phyloP scores from a whole-genome alignment of 768 basidiomycete species.

The Sistotremastrum suecicum region DNA sequence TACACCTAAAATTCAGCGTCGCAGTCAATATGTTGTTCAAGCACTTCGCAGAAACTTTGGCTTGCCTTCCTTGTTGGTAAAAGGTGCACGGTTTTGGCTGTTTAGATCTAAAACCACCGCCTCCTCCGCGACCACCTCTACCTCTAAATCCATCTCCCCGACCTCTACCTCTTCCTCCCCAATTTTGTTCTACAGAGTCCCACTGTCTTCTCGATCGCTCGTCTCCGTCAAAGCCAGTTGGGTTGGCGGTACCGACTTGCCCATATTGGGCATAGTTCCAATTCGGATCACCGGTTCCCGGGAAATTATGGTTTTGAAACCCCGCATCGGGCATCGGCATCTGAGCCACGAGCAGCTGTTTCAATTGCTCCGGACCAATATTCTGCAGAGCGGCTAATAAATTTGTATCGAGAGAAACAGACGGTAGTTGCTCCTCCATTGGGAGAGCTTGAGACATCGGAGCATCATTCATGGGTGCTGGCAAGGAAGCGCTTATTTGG shows the following conservation, averaged over 20 bases:
- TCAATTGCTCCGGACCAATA: constrained; percentile 46
- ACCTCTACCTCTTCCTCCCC: constrained; percentile 36
- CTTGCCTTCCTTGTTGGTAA: constrained; percentile 88
- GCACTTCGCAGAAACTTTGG: constrained; percentile 28
- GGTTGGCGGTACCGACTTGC: background rate
- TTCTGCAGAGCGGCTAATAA: constrained; percentile 26
- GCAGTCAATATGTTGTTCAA: constrained; percentile 22
- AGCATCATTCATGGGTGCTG: constrained; percentile 25
- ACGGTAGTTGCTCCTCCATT: constrained; percentile 27
- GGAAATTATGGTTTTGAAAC: background rate
- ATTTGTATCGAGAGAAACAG: constrained; percentile 11
- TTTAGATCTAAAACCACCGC: constrained; percentile 59
- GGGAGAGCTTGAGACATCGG: constrained; percentile 25
- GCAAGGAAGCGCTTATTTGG: constrained; percentile 31
- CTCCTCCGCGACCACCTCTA: constrained; percentile 33
- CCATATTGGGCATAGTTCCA: background rate
- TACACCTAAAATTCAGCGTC: constrained; percentile 53
- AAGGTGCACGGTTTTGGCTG: constrained; percentile 86
- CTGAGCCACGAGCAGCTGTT: constrained; percentile 27
- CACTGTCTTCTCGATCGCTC: constrained; percentile 26
- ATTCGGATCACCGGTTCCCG: background rate
- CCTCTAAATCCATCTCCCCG: constrained; percentile 46
- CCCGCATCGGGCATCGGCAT: background rate
- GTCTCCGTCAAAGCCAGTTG: background rate
- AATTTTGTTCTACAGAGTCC: constrained; percentile 14